phyloP scores from a whole-genome alignment of 1,284 basidiomycete genomes.

The Microbotryum saponariae region DNA sequence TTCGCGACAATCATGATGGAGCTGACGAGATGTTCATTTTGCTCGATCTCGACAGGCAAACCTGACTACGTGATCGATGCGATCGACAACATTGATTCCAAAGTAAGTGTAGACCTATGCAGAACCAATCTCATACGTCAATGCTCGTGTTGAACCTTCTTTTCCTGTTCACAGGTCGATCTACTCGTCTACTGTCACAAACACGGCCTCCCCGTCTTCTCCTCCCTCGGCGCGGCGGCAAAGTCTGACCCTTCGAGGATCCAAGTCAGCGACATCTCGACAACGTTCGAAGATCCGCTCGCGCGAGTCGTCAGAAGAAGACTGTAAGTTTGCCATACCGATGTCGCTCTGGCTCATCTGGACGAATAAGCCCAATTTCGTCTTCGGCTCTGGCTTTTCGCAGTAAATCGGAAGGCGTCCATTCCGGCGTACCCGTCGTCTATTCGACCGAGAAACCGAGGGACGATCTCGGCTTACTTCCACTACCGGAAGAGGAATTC shows the following conservation, averaged over 20 bases:
- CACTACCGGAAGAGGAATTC: conserved; percentile 86
- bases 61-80: conserved; percentile 53
- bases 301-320: conserved; percentile 74
- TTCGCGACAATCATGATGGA: conserved; percentile 28
- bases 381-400: neutral
- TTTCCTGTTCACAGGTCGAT: conserved; percentile 50
- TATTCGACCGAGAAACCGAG: conserved; percentile 91
- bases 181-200: conserved; percentile 74
- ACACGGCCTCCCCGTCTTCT: conserved; percentile 75
- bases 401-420: conserved; percentile 31
- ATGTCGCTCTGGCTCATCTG: too few species aligned
- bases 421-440: conserved; percentile 36
- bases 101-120: conserved; percentile 42
- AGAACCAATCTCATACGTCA: neutral
- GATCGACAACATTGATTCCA: conserved; percentile 94
- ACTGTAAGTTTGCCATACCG: neutral
- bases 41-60: conserved; percentile 8
- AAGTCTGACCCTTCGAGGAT: conserved; percentile 91
- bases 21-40: conserved; percentile 13
- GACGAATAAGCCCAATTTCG: neutral
- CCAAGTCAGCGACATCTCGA: conserved; percentile 88
- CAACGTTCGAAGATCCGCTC: conserved; percentile 88
- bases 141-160: too few species aligned
- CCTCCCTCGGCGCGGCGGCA: conserved; percentile 95
- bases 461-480: conserved; percentile 73